phyloP scores from a whole-genome alignment of 805 yeast genomes.

The Candida bentonensis region DNA sequence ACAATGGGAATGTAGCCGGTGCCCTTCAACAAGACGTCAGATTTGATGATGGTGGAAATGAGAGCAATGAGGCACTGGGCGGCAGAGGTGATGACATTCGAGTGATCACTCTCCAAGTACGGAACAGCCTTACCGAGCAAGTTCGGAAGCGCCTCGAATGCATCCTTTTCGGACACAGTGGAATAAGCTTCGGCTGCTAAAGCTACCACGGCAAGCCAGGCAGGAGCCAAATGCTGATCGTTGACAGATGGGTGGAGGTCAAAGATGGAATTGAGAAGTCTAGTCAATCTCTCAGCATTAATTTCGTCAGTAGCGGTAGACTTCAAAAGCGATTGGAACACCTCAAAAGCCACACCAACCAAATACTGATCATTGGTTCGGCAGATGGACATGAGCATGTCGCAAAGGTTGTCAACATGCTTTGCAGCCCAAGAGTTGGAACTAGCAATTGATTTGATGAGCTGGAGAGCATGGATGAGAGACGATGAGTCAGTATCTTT shows the following conservation, averaged over 20 bases:
- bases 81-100: slow-evolving; percentile 58
- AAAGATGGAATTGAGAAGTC: slow-evolving; percentile 55
- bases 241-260: slow-evolving; percentile 69
- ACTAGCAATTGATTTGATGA: slow-evolving; percentile 54
- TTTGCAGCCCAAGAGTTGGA: slow-evolving; percentile 74
- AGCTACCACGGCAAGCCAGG: slow-evolving; percentile 92
- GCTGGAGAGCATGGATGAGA: slow-evolving; percentile 63
- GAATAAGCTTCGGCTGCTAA: slow-evolving; percentile 54
- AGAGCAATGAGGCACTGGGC: slow-evolving; percentile 79
- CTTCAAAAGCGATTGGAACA: slow-evolving; percentile 67
- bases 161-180: slow-evolving; percentile 34
- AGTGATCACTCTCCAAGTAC: slow-evolving; percentile 55
- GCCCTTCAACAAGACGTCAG: slow-evolving; percentile 41
- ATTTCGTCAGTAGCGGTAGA: slow-evolving; percentile 26
- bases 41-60: slow-evolving; percentile 52
- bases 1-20: slow-evolving; percentile 23
- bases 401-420: slow-evolving; percentile 60
- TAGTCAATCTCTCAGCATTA: slow-evolving; percentile 49
- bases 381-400: slow-evolving; percentile 57
- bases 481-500: slow-evolving; percentile 32
- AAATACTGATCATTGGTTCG: slow-evolving; percentile 74
- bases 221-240: slow-evolving; percentile 76
- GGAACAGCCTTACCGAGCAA: slow-evolving; percentile 41
- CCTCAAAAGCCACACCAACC: slow-evolving; percentile 69
- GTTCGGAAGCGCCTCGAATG: slow-evolving; percentile 42